A percentile compares a stretch with the other conserved stretches of the same genome.
Conservation (phyloP, 208 protist genomes). For the Spongospora subterranea region DNA sequence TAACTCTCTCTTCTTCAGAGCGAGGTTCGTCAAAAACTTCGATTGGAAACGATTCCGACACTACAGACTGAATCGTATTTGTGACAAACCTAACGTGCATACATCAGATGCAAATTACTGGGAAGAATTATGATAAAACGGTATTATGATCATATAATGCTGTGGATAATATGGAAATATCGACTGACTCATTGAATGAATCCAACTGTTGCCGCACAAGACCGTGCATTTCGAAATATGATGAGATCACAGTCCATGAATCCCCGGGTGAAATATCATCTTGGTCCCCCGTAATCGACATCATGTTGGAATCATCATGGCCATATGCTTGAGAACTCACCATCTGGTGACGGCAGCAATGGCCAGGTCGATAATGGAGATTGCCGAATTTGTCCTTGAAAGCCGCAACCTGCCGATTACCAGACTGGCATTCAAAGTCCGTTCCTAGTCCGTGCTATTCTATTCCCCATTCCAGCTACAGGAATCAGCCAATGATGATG, state of each 20-base stretch:
- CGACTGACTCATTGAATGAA: constrained; percentile 98
- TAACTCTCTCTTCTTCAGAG: not conserved
- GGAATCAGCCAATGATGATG: no score
- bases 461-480: no score
- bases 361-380: no score
- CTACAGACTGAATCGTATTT: constrained; percentile 42
- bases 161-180: not conserved
- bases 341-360: no score
- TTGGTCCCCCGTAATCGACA: constrained; percentile 58
- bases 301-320: not conserved
- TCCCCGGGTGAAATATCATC: constrained; percentile 86
- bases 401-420: no score
- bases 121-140: not conserved
- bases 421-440: no score
- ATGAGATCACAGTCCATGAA: constrained; percentile 92
- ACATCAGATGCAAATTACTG: not conserved
- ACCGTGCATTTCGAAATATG: constrained; percentile 96
- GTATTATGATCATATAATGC: not conserved
- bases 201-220: constrained; percentile 98
- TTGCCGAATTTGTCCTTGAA: no score
- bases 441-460: no score
- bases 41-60: constrained; percentile 52
- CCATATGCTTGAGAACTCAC: not conserved
- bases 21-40: constrained; percentile 29
- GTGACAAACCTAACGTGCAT: constrained; percentile 57